Evolutionary conservation across 192 early-diverging fungal genomes (phyloP), one percentile per base, ranked within the genome.

Genomic region (Backusella mclennaniae): DNA sequence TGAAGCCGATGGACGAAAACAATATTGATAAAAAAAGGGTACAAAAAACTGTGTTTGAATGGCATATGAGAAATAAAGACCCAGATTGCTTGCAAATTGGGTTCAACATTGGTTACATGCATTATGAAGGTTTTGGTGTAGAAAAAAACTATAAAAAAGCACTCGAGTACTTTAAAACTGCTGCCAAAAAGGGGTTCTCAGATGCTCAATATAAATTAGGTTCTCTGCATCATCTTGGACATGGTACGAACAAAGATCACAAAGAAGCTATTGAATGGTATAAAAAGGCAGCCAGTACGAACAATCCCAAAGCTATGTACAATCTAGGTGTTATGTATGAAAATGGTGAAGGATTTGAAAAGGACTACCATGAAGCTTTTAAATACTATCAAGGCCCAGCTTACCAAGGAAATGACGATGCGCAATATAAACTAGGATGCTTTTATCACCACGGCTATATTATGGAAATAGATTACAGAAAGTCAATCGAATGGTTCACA

Each of bases 331-430:
- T 71, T 11, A 38, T 81, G 63, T 82, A 82, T 53, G 14, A 67
- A n/a, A 53, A 74, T 76, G 83, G 83, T n/a, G 42, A 36, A n/a
- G 83, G 83, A 23, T 39, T 73, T 23, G 15, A 4, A 36, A 39
- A 70, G 35, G 71, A 83, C 46, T 63, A 75, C 21, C 35, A 19
- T 19, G n/a, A 11, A 19, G 83, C 83, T 0, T 49, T 73, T 19
- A 52, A 76, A 11, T 85, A 73, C 59, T 84, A 85, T 63, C 15
- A 26, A 33, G 84, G 67, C 26, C 69, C 83, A 33, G 66, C 66
- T 12, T 7, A 67, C 66, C 14, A 67, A 67, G 29, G 29, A 33
- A 19, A 36, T 35, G 0, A 6, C 19, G 4, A 17, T 19, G 66
- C 66, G 5, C 66, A 67, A 67, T 17, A 17, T 33, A 29, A 67